phyloP scores from a whole-genome alignment of 345 rosid species.

The Kandelia obovata region DNA sequence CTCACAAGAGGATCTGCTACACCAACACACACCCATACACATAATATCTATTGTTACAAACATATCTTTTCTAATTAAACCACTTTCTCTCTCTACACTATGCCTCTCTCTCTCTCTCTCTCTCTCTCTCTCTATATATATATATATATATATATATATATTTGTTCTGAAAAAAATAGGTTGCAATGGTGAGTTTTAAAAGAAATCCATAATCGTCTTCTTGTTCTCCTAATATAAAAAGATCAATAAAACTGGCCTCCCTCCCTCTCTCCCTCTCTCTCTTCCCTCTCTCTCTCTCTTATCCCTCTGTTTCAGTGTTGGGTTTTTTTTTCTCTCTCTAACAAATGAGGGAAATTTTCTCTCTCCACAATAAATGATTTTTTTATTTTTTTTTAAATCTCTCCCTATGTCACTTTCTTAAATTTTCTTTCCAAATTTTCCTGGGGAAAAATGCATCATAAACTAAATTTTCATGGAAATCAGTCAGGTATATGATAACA shows the following conservation, averaged over 20 bases:
- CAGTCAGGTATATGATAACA: neutral
- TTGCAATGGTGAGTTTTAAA: constrained; percentile 2
- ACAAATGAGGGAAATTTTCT: neutral
- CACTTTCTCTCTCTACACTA: neutral
- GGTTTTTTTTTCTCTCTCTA: constrained; percentile 22
- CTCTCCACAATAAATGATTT: neutral
- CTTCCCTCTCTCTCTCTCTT: neutral
- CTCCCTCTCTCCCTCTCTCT: constrained; percentile 1
- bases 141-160: neutral
- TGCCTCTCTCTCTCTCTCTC: too few relatives aligned
- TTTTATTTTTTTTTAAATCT: neutral
- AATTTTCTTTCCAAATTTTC: neutral
- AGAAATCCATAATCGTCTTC: constrained; percentile 6
- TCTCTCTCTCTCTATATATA: too few relatives aligned
- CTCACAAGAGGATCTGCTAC: constrained; percentile 14
- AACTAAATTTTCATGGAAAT: neutral
- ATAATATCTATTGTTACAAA: neutral
- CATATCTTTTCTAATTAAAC: neutral
- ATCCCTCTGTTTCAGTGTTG: neutral
- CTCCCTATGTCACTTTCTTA: neutral
- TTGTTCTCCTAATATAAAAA: neutral
- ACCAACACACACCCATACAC: constrained; percentile 11
- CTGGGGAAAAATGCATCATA: neutral
- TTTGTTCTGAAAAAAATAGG: constrained; percentile 24
- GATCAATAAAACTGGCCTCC: constrained; percentile 6